Evolutionary conservation across 2,329 filamentous ascomycete genomes (phyloP).

Genomic region (Aspergillus vadensis): DNA sequence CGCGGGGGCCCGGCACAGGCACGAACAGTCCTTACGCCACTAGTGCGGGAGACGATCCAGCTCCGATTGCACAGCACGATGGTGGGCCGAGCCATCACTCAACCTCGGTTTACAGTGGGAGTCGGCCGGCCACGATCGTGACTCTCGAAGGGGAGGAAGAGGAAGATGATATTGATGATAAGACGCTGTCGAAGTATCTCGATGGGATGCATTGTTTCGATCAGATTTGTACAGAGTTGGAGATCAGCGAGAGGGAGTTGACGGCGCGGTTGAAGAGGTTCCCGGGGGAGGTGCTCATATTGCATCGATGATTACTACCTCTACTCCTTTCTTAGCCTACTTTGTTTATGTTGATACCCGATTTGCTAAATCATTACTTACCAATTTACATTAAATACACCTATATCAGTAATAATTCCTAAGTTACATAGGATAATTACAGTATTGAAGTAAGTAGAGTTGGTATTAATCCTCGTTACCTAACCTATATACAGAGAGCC

Average conservation of each 20-base stretch:
- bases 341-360: neutral
- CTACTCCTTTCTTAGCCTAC: neutral
- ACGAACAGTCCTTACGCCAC: slow-evolving; percentile 34
- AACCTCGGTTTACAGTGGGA: slow-evolving; percentile 32
- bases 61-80: slow-evolving; percentile 23
- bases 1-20: slow-evolving; percentile 33
- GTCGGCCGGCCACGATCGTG: slow-evolving; percentile 23
- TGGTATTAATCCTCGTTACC: neutral
- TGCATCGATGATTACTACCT: slow-evolving; percentile 43
- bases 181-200: slow-evolving; percentile 43
- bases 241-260: slow-evolving; percentile 51
- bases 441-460: neutral
- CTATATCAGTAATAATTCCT: too few species aligned
- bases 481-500: neutral
- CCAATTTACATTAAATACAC: too few species aligned
- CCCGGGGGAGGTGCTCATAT: slow-evolving; percentile 48
- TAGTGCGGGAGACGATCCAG: slow-evolving; percentile 24
- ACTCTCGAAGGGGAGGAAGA: slow-evolving; percentile 37
- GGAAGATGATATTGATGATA: slow-evolving; percentile 37
- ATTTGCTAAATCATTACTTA: too few species aligned
- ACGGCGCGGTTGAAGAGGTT: slow-evolving; percentile 46
- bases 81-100: slow-evolving; percentile 22
- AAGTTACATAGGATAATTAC: too few species aligned
- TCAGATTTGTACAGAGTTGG: slow-evolving; percentile 53
- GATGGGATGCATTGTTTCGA: slow-evolving; percentile 54